Base-by-base conservation (phyloP, 345 rosid genomes). In the Populus davidiana region DNA sequence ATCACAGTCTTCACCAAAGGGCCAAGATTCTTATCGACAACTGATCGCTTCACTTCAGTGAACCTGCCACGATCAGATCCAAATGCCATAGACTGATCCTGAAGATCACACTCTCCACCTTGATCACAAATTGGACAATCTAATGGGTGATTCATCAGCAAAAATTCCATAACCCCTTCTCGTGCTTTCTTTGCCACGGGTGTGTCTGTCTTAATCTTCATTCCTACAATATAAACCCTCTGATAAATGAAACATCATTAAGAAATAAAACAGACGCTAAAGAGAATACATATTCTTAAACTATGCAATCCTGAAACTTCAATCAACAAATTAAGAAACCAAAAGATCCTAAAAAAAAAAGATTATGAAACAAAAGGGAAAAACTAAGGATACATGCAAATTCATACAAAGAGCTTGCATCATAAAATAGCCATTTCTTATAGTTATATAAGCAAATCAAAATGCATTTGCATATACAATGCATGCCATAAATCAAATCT, bases 1-100 rank as follows among this genome's bases (percentile, higher is more conserved):
- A 96, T 94, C 69, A 96, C 99, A 65, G 99, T 96, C 92, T 96
- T 96, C 66, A 96, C 99, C 83, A 96, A 84, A 70, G 99, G 99
- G 70, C 98, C 99, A 44, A 96, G 97, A 73, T 96, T 96, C 87
- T 96, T 96, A 80, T 96, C 99, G 29, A 96, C 99, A 16, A 96
- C 99, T 21, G 99, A 94, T 83, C 97, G 90, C 85, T 96, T 96
- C 89, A 92, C 84, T 79, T 96, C 99, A 69, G 97, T 92, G 83
- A 96, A 96, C 76, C 99, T 90, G 69, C 98, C 98, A 65, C 98
- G 94, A 71, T 96, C 98, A 67, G 99, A 91, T 61, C 99, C 99
- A 82, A 96, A 96, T 70, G 99, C 99, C 99, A 96, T 96, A 65
- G 97, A 94, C 83, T 96, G 99, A 85, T 96, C 99, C 79, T 96